These are phyloP conservation scores for Chenopodium album DNA, from an alignment of 148 eudicot species.

Conservation along the genomic window DNA sequence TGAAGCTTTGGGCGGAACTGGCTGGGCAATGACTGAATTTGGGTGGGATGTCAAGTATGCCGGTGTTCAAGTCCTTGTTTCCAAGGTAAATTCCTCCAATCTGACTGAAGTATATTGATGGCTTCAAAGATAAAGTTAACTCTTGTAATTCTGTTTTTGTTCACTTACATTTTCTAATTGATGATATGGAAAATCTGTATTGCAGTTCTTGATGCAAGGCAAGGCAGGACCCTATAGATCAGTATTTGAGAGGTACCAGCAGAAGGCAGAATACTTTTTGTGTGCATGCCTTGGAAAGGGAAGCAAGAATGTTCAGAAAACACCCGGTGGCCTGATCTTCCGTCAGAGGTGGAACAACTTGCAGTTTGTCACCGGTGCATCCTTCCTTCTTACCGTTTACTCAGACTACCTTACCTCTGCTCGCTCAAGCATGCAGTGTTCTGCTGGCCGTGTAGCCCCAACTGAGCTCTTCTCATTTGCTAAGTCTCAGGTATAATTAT, in stretches of 20 bases:
- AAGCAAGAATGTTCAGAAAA: slow-evolving; percentile 64
- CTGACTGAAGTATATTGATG: neutral
- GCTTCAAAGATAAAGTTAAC: too few relatives aligned
- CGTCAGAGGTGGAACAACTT: slow-evolving; percentile 96
- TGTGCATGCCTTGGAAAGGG: slow-evolving; percentile 95
- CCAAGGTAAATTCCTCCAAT: slow-evolving; percentile 52
- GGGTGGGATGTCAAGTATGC: slow-evolving; percentile 99
- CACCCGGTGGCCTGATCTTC: slow-evolving; percentile 90
- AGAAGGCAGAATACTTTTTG: slow-evolving; percentile 89
- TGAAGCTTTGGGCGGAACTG: slow-evolving; percentile 86
- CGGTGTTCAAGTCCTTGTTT: slow-evolving; percentile 94
- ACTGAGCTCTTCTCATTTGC: slow-evolving; percentile 71
- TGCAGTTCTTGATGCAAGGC: slow-evolving; percentile 89
- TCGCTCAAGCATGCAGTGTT: slow-evolving; percentile 48
- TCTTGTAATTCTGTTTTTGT: neutral
- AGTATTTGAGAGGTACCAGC: slow-evolving; percentile 65
- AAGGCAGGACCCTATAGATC: slow-evolving; percentile 50
- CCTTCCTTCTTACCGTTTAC: slow-evolving; percentile 80
- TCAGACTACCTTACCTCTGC: slow-evolving; percentile 90
- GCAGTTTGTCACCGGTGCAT: slow-evolving; percentile 95
- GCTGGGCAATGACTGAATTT: slow-evolving; percentile 95
- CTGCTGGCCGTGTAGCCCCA: slow-evolving; percentile 52
- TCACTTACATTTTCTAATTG: neutral
- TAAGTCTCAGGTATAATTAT: slow-evolving; percentile 64
- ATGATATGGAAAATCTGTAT: neutral